phyloP scores from a whole-genome alignment of 1,284 basidiomycete species.

The Boletus calvinii region DNA sequence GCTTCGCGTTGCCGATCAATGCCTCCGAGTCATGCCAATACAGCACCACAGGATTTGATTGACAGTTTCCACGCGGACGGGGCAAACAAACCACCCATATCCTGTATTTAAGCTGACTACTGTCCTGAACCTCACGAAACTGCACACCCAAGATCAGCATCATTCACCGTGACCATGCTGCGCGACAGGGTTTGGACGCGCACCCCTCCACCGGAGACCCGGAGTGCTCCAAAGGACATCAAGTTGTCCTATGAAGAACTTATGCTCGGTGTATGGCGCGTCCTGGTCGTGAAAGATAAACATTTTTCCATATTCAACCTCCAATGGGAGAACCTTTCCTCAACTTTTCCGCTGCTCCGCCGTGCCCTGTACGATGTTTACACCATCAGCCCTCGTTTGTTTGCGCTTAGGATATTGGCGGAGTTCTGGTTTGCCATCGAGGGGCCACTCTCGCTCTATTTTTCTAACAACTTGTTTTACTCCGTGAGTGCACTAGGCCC shows the following conservation, averaged over 20 bases:
- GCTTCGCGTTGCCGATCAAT: too few relatives aligned
- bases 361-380: slow-evolving; percentile 25
- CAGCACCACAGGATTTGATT: too few relatives aligned
- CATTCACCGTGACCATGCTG: neutral
- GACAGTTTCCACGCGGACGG: too few relatives aligned
- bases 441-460: slow-evolving; percentile 20
- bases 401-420: slow-evolving; percentile 12
- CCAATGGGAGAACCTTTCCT: slow-evolving; percentile 8
- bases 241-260: slow-evolving; percentile 18
- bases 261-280: slow-evolving; percentile 27
- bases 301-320: slow-evolving; percentile 9
- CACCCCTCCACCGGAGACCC: neutral
- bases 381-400: slow-evolving; percentile 22
- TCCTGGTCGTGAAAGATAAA: slow-evolving; percentile 19
- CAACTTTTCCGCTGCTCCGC: slow-evolving; percentile 8
- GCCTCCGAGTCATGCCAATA: too few relatives aligned
- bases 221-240: neutral
- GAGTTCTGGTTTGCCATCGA: slow-evolving; percentile 26
- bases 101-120: neutral
- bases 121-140: neutral
- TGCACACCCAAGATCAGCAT: neutral
- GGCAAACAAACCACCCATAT: too few relatives aligned
- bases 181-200: neutral
- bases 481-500: slow-evolving; percentile 14
- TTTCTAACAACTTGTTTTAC: slow-evolving; percentile 23